phyloP scores from a whole-genome alignment of 2,329 filamentous ascomycete species.

The Hymenoscyphus linearis region DNA sequence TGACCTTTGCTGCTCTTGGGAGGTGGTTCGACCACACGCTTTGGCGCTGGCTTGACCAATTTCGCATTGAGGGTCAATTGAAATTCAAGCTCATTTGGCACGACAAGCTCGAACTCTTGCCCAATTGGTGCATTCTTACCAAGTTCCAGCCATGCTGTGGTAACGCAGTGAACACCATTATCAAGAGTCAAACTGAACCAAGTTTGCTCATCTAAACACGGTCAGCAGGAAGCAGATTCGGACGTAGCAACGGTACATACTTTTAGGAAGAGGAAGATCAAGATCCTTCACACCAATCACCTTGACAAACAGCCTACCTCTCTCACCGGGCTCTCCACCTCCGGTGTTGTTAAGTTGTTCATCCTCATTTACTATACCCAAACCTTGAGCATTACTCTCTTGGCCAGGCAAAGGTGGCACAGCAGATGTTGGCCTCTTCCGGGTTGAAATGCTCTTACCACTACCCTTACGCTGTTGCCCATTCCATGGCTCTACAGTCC shows the following conservation, averaged over 20 bases:
- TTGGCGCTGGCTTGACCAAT: conserved; percentile 71
- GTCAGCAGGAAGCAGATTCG: conserved; percentile 23
- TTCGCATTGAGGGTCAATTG: conserved; percentile 96
- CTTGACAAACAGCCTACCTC: conserved; percentile 92
- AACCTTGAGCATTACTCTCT: conserved; percentile 63
- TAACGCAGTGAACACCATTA: conserved; percentile 96
- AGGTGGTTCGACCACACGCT: conserved; percentile 48
- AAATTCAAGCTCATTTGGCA: conserved; percentile 97
- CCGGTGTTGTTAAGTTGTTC: conserved; percentile 42
- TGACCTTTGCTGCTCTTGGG: conserved; percentile 59
- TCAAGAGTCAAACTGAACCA: conserved; percentile 97
- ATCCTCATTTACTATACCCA: conserved; percentile 61
- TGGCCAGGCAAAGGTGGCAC: conserved; percentile 84
- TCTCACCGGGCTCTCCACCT: conserved; percentile 74
- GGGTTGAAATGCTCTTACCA: conserved; percentile 38
- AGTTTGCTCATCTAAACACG: conserved; percentile 67
- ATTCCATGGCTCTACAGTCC: conserved; percentile 98
- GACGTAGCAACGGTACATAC: conserved; percentile 47
- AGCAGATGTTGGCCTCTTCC: conserved; percentile 39
- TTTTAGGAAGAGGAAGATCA: conserved; percentile 83
- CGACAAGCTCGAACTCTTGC: conserved; percentile 96
- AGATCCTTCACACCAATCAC: conserved; percentile 97
- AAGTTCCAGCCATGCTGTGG: conserved; percentile 90
- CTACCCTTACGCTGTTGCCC: conserved; percentile 65
- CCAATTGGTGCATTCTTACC: conserved; percentile 90